A percentile compares a stretch with the other conserved stretches of the same genome.
Conservation (phyloP, 345 rosid species). For the Sonneratia caseolaris region DNA sequence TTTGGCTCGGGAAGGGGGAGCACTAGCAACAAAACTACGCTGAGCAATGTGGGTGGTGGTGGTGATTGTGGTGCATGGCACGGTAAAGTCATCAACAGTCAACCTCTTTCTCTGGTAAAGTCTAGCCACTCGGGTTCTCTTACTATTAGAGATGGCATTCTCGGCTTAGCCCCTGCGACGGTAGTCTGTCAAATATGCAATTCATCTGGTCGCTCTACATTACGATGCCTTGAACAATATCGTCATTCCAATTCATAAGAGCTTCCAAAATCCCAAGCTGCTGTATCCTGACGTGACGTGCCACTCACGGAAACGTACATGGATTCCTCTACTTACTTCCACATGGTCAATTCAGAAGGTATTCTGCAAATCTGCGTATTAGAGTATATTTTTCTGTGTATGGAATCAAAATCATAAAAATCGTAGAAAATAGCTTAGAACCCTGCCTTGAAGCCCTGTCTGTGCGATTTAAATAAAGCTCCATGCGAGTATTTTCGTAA, state of each 20-base stretch:
- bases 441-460: constrained; percentile 6
- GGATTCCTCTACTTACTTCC: no score
- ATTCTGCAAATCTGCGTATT: no score
- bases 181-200: neutral
- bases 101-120: neutral
- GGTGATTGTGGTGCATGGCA: neutral
- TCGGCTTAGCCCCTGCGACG: neutral
- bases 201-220: neutral
- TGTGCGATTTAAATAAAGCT: neutral
- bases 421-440: neutral
- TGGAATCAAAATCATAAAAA: neutral
- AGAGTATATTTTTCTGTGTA: no score
- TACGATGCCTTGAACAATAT: neutral
- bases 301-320: no score
- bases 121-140: neutral
- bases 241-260: neutral
- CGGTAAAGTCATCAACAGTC: neutral
- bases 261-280: neutral
- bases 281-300: no score
- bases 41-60: neutral
- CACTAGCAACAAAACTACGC: neutral
- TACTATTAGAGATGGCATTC: neutral
- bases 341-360: no score
- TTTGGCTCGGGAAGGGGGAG: neutral
- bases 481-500: no score